Base-by-base conservation (phyloP, 2,329 filamentous ascomycete species). In the Aureobasidium lini region DNA sequence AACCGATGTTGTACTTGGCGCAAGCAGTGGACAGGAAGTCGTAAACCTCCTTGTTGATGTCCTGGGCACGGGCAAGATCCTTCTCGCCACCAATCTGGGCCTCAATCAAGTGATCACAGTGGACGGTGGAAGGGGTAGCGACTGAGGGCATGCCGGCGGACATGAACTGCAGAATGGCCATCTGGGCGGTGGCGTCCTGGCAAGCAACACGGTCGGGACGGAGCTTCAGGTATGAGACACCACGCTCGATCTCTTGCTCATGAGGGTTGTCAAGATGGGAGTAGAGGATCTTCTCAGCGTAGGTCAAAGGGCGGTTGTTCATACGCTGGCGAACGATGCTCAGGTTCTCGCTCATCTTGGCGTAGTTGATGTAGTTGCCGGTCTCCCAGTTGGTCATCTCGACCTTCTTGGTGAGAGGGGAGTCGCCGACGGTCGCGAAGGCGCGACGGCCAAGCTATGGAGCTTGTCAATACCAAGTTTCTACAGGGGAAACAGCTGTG, bases 91-190 rank as follows among this genome's bases (percentile, higher is more conserved):
- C 94, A 70, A 93, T 74, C 79, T 97, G 93, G 63, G 93, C 94
- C 83, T 97, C 93, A 76, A 99, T 99, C 83, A 99, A 85, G 80
- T 99, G 94, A 77, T 99, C 94, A 75, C 94, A 97, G 85, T 99
- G 94, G 64, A 99, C 93, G 52, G 93, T 97, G 69, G 88, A 86
- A 54, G 94, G 94, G 70, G 95, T 97, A 64, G 92, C 92, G 63
- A 97, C 94, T 28, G 88, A 87, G 66, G 90, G 89, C 90, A 99
- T 93, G 75, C 93, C 93, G 62, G 94, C 93, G 59, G 90, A 96
- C 92, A 99, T 99, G 84, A 99, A 99, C 81, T 99, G 94, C 62
- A 99, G 84, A 68, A 99, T 96, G 65, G 94, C 94, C 94, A 99
- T 99, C 84, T 99, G 94, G 65, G 94, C 94, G 62, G 94, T 97